Percentiles rank a stretch among this genome's conserved stretches.
These are phyloP conservation scores for Aspergillus niger DNA, from an alignment of 2,329 filamentous ascomycete species.

Conservation along the genomic window DNA sequence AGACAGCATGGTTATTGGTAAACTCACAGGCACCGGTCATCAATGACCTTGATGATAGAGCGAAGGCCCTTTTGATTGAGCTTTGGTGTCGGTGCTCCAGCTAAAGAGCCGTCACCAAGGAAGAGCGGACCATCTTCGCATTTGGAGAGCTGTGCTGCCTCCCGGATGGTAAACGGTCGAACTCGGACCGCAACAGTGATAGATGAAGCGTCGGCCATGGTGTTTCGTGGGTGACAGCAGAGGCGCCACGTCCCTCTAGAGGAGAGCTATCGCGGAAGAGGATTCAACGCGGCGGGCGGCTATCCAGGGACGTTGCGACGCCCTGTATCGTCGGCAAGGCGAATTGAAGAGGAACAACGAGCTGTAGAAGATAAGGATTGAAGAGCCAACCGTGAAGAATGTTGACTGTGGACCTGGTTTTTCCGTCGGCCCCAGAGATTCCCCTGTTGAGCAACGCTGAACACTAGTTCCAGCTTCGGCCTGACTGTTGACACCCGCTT, in stretches of 20 bases:
- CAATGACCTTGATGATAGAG: constrained; percentile 92
- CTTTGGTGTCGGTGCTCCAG: constrained; percentile 81
- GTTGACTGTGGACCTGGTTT: constrained; percentile 34
- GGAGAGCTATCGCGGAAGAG: constrained; percentile 16
- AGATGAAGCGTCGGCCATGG: constrained; percentile 52
- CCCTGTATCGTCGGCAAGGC: constrained; percentile 24
- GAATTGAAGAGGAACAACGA: constrained; percentile 14
- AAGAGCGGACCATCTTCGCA: constrained; percentile 85
- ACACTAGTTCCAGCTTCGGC: constrained; percentile 17
- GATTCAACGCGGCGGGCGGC: constrained; percentile 19
- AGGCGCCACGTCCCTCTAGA: constrained; percentile 22
- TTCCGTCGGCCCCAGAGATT: constrained; percentile 14
- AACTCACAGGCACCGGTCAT: constrained; percentile 90
- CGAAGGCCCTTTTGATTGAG: constrained; percentile 82
- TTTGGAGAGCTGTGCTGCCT: constrained; percentile 82
- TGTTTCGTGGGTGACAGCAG: constrained; percentile 16
- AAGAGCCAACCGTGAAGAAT: constrained; percentile 24
- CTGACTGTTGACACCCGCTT: constrained; percentile 28
- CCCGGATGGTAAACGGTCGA: constrained; percentile 75
- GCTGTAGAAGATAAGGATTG: constrained; percentile 17
- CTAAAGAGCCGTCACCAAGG: constrained; percentile 93
- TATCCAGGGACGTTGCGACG: constrained; percentile 20
- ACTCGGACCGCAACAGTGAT: constrained; percentile 61
- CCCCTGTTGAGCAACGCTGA: constrained; percentile 19
- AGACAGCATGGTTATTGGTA: not conserved